phyloP scores from a whole-genome alignment of 768 basidiomycete species.

The Rhodotorula toruloides region DNA sequence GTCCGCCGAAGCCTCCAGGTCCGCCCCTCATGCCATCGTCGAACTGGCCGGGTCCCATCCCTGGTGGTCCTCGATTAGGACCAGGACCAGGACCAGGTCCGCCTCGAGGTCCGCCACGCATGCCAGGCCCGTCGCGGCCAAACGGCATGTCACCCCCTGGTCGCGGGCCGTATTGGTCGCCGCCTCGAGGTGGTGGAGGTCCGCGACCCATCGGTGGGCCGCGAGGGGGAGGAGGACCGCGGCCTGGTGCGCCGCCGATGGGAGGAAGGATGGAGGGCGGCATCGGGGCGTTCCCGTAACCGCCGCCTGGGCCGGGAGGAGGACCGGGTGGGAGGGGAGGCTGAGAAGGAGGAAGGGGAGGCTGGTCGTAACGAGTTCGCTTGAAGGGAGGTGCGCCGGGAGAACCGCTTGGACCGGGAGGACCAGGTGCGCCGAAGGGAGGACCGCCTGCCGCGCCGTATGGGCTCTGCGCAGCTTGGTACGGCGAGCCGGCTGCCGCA shows the following conservation, averaged over 20 bases:
- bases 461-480: slow-evolving; percentile 53
- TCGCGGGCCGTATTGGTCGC: too few relatives aligned
- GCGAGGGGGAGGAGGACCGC: slow-evolving; percentile 8
- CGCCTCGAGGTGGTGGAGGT: neutral
- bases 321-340: slow-evolving; percentile 64
- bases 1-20: too few relatives aligned
- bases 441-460: slow-evolving; percentile 39
- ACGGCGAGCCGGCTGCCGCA: slow-evolving; percentile 45
- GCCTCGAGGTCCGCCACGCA: slow-evolving; percentile 6
- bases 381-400: slow-evolving; percentile 50
- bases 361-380: slow-evolving; percentile 57
- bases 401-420: slow-evolving; percentile 45
- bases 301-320: slow-evolving; percentile 46
- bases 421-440: slow-evolving; percentile 48
- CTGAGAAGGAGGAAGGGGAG: slow-evolving; percentile 56
- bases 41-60: neutral
- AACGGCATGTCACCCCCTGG: too few relatives aligned
- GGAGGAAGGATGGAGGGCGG: slow-evolving; percentile 40
- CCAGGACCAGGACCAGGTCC: neutral
- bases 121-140: too few relatives aligned
- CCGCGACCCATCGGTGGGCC: slow-evolving; percentile 1
- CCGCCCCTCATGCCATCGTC: too few relatives aligned
- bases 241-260: slow-evolving; percentile 44
- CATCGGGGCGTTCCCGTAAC: slow-evolving; percentile 47
- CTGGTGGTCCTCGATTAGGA: neutral